phyloP scores from a whole-genome alignment of 176 grass and related monocot genomes.

The Pontederia crassipes region DNA sequence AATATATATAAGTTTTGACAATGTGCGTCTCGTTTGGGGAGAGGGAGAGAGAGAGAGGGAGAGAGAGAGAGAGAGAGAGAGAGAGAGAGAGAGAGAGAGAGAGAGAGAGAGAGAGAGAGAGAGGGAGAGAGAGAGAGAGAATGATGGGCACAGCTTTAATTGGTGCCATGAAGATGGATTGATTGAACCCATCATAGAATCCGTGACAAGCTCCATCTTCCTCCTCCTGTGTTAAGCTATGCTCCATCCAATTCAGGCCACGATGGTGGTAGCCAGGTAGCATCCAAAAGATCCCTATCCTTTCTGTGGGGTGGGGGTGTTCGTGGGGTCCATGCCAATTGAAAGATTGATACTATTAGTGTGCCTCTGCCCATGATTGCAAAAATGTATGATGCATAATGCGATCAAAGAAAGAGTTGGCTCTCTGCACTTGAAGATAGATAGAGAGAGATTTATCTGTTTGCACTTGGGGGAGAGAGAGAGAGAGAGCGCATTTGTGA shows the following conservation, averaged over 20 bases:
- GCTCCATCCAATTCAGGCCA: not conserved
- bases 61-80: not conserved
- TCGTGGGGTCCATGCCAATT: too few species aligned
- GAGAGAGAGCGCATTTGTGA: too few species aligned
- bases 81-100: not conserved
- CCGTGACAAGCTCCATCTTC: slow-evolving; percentile 39
- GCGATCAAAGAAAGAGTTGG: too few species aligned
- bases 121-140: not conserved
- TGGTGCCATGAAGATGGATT: slow-evolving; percentile 41
- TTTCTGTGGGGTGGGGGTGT: too few species aligned
- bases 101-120: not conserved
- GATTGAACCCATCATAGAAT: slow-evolving; percentile 87
- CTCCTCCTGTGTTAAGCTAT: not conserved
- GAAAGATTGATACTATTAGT: too few species aligned
- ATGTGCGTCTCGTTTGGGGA: not conserved
- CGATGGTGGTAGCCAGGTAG: not conserved
- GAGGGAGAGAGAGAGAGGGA: not conserved
- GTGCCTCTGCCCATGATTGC: too few species aligned
- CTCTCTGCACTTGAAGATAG: too few species aligned
- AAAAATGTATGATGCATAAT: too few species aligned
- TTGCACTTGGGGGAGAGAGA: too few species aligned
- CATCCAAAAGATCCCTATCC: too few species aligned
- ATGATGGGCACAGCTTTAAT: slow-evolving; percentile 18
- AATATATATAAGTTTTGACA: not conserved
- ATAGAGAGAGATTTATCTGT: too few species aligned